phyloP scores from a whole-genome alignment of 2,329 filamentous ascomycete genomes.

The Diatrype stigma region DNA sequence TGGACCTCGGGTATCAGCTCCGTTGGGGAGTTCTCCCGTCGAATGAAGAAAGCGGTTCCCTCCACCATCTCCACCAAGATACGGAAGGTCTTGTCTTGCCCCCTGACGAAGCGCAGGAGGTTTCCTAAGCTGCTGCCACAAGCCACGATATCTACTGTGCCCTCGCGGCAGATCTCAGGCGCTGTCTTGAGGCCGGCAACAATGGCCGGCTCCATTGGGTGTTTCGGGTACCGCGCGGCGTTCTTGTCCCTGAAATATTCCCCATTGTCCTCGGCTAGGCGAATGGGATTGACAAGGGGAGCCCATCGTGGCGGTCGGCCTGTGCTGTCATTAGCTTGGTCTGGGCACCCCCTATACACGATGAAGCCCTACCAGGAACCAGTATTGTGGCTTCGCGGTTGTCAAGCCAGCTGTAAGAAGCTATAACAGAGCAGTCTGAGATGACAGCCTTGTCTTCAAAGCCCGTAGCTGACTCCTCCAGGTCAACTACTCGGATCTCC shows the following conservation, averaged over 20 bases:
- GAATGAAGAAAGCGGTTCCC: constrained; percentile 58
- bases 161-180: constrained; percentile 4
- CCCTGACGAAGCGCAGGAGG: constrained; percentile 52
- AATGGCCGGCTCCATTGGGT: constrained; percentile 49
- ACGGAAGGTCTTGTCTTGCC: constrained; percentile 46
- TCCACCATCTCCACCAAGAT: constrained; percentile 54
- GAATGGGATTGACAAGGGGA: constrained; percentile 29
- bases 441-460: constrained; percentile 1
- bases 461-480: not conserved
- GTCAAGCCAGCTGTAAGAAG: constrained; percentile 36
- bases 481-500: not conserved
- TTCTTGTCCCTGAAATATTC: constrained; percentile 52
- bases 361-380: constrained; percentile 26
- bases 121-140: constrained; percentile 60
- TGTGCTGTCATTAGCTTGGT: constrained; percentile 15
- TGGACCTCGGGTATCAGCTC: constrained; percentile 51
- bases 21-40: constrained; percentile 55
- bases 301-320: constrained; percentile 50
- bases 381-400: constrained; percentile 21
- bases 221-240: constrained; percentile 42
- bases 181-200: constrained; percentile 27
- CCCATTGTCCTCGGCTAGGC: constrained; percentile 41
- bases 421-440: constrained; percentile 13
- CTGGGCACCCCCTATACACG: not conserved
- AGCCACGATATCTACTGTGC: constrained; percentile 49